Base-by-base conservation (phyloP, 2,329 filamentous ascomycete species). In the Arachnopeziza araneosa region DNA sequence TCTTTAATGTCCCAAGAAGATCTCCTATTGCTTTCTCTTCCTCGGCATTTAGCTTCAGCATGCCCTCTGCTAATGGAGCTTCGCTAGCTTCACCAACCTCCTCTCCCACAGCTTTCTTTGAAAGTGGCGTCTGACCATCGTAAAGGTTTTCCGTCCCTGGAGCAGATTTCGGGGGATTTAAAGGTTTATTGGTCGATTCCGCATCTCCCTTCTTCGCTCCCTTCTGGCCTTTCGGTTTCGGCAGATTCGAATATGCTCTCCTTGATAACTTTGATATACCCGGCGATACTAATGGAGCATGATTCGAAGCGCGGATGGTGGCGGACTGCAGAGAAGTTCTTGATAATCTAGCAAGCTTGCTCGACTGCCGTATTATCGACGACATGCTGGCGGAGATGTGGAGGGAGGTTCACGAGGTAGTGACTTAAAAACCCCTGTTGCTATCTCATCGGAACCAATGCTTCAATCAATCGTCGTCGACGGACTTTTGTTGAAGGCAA, bases 291-390 rank as follows among this genome's bases (percentile, higher is more conserved):
- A 77, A 71, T 64, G 75, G 69, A 56, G 73, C 68, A 64, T 72
- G 73, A 71, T 70, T 75, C 59, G 68, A 75, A 70, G 68, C 72
- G 66, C 72, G 75, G 70, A 79, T 78, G 58, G 81, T 74, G 63
- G 80, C 75, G 68, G 77, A 75, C 70, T 80, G 79, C 70, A 82
- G 76, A 66, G 80, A 80, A 67, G 81, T 76, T 74, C 81, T 82
- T 61, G 83, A 82, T 71, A 85, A 79, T 73, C 83, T 81, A 76
- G 84, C 83, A 72, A 89, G 76, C 74, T 84, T 82, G 78, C 84
- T 83, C 73, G 86, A 82, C 74, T 85, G 84, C 74, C 86, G 83
- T 67, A 89, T 77, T 70, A 87, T 78, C 70, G 83, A 83, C 73
- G 85, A 85, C 87, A 89, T 89, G 75, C 73, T 78, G 75, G 73